Conservation (phyloP, 2,329 filamentous ascomycete genomes). For the Colletotrichum karsti region DNA sequence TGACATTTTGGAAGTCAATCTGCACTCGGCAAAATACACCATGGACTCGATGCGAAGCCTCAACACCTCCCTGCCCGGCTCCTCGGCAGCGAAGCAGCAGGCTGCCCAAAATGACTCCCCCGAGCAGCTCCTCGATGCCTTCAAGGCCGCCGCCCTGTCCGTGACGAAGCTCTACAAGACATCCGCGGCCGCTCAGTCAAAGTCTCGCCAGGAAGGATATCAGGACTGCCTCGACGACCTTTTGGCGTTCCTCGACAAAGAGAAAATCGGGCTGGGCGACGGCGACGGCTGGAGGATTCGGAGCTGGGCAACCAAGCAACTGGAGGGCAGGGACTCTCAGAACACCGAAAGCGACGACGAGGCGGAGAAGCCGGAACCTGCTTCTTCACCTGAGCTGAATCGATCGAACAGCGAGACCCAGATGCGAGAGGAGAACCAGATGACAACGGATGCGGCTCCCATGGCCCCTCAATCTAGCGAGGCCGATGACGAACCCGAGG, state of each 20-base stretch:
- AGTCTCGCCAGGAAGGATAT: conserved; percentile 83
- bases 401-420: conserved; percentile 48
- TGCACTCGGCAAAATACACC: background rate
- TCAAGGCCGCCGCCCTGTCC: conserved; percentile 90
- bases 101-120: conserved; percentile 49
- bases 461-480: conserved; percentile 12
- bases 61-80: conserved; percentile 32
- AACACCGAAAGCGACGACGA: conserved; percentile 76
- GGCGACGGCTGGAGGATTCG: conserved; percentile 76
- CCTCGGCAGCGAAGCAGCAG: conserved; percentile 34
- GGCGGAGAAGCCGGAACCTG: conserved; percentile 67
- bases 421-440: conserved; percentile 22
- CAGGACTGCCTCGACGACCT: conserved; percentile 94
- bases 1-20: conserved; percentile 5
- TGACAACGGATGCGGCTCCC: conserved; percentile 46
- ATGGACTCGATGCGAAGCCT: conserved; percentile 45
- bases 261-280: conserved; percentile 80
- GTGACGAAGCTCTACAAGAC: conserved; percentile 98
- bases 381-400: conserved; percentile 66
- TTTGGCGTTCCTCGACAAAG: conserved; percentile 83
- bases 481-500: conserved; percentile 30
- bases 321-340: conserved; percentile 68
- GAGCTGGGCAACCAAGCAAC: conserved; percentile 73
- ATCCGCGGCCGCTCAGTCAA: conserved; percentile 79
- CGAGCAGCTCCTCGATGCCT: conserved; percentile 82